Percentiles rank a stretch among this genome's conserved stretches.
These are phyloP conservation scores for Arabidopsis arenosa DNA, from an alignment of 345 rosid genomes.

Conservation along the genomic window DNA sequence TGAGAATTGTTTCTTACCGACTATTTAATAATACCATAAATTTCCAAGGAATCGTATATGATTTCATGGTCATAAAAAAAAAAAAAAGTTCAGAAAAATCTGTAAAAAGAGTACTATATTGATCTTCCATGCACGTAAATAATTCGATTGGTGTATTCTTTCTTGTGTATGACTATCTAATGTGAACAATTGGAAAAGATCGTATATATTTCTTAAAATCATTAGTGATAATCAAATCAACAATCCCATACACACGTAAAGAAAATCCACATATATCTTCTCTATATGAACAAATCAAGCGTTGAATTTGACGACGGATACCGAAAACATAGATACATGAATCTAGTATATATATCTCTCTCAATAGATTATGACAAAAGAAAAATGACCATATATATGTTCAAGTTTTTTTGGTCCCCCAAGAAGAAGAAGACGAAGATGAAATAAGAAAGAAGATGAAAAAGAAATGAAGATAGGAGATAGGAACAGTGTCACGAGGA, in stretches of 20 bases:
- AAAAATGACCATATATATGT: slow-evolving; percentile 31
- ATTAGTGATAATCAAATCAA: slow-evolving; percentile 12
- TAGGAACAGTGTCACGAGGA: slow-evolving; percentile 47
- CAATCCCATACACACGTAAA: slow-evolving; percentile 12
- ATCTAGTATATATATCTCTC: slow-evolving; percentile 35
- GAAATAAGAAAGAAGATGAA: slow-evolving; percentile 32
- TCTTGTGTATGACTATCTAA: no score
- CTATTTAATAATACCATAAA: background rate
- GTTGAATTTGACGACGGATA: slow-evolving; percentile 32
- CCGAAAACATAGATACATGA: slow-evolving; percentile 37
- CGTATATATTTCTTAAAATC: background rate
- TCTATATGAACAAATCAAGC: slow-evolving; percentile 21
- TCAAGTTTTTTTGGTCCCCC: slow-evolving; percentile 47
- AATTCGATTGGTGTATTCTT: background rate
- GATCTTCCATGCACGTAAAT: background rate
- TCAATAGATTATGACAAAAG: slow-evolving; percentile 31
- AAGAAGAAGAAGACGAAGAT: slow-evolving; percentile 40
- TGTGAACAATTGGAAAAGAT: background rate
- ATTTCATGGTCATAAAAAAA: background rate
- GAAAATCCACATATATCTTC: background rate
- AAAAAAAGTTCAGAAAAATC: background rate
- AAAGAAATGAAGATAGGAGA: slow-evolving; percentile 37
- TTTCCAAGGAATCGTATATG: background rate
- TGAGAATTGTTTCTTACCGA: background rate
- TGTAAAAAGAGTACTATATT: background rate